Base-by-base conservation (phyloP, 2,329 filamentous ascomycete genomes). In the Neofusicoccum umdonicola region DNA sequence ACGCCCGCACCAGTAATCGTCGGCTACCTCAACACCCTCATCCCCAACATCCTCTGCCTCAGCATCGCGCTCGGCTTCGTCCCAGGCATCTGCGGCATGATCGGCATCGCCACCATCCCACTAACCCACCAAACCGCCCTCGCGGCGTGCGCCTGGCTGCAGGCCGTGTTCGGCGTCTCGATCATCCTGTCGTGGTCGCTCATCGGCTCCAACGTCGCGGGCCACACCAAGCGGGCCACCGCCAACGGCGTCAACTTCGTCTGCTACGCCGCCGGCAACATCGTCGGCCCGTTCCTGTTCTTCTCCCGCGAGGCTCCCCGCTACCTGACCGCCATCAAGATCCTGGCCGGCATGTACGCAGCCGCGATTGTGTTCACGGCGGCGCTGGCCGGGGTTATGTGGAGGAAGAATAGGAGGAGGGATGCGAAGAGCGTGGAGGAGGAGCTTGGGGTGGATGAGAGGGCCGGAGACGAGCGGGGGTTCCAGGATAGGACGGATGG, bases 131-230 rank as follows among this genome's bases (percentile, higher is more conserved):
- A 31, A 31, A 31, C 27, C 27, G 5, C 27, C 4, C 27, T 31
- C 27, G 27, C 27, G 4, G 27, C 27, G 4, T 31, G 27, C 27
- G 27, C 27, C 27, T 31, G 27, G 27, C 27, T 31, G 27, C 27
- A 31, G 79, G 79, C 64, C 47, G 73, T 83, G 1, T 66, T 84
- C 42, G 83, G 83, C 3, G 80, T 81, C 0, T 80, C 82, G 0
- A 78, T 85, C 2, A 80, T 85, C 42, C 67, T 85, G 1, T 82
- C 76, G 44, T 85, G 83, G 83, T 84, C 82, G 19, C 67, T 85
- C 0, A 77, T 83, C 12, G 75, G 74, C 0, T 74, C 73, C 1
- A 76, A 77, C 41, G 75, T 76, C 9, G 80, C 81, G 0, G 82
- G 83, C 0, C 82, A 85, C 68, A 84, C 82, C 1, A 85, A 85